phyloP scores from a whole-genome alignment of 208 protist species.

The Novymonas esmeraldas region DNA sequence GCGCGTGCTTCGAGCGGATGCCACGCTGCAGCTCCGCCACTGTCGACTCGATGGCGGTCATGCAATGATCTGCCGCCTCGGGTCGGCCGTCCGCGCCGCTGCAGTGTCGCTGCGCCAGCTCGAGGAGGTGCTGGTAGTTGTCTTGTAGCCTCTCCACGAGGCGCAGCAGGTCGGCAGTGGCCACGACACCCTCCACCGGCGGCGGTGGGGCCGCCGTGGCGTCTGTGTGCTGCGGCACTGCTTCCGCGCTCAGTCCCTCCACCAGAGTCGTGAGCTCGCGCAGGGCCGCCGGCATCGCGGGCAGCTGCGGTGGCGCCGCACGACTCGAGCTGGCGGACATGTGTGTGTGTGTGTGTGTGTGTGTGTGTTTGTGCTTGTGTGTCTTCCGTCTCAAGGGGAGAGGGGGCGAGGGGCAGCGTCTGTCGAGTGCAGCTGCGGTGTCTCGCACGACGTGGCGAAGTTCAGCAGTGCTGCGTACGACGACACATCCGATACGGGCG shows the following conservation, averaged over 20 bases:
- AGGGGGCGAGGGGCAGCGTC: too few species aligned
- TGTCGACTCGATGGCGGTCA: slow-evolving; percentile 14
- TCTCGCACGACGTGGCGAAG: too few species aligned
- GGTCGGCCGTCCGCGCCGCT: slow-evolving; percentile 4
- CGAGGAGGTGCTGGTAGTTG: slow-evolving; percentile 38
- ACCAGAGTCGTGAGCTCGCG: slow-evolving; percentile 5
- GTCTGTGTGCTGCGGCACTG: too few species aligned
- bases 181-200: neutral
- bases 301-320: neutral
- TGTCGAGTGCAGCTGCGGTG: too few species aligned
- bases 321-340: too few species aligned
- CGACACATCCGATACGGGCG: too few species aligned
- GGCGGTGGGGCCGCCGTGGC: neutral
- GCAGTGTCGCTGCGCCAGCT: slow-evolving; percentile 10
- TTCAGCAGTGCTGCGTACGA: too few species aligned
- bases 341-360: too few species aligned
- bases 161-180: slow-evolving; percentile 42
- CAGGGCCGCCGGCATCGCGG: neutral
- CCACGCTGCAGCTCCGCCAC: slow-evolving; percentile 57
- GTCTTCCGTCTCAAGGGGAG: too few species aligned
- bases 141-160: slow-evolving; percentile 33
- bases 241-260: slow-evolving; percentile 8
- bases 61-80: slow-evolving; percentile 5
- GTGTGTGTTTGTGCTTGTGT: neutral
- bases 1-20: slow-evolving; percentile 65